Evolutionary conservation across 345 rosid genomes (phyloP).

Genomic region (Clarkia xantiana): DNA sequence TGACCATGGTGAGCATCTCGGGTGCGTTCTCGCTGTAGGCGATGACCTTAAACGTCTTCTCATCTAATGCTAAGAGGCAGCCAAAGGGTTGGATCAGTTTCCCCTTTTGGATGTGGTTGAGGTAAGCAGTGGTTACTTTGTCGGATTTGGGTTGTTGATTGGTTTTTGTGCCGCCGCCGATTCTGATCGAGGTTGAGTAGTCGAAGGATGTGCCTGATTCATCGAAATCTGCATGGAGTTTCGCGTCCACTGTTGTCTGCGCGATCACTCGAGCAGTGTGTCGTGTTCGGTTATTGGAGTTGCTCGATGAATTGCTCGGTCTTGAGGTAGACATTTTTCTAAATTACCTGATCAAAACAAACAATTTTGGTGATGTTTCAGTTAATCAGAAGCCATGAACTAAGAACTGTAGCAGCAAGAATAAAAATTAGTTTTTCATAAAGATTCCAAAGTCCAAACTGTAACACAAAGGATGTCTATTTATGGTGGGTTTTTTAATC

Average conservation of each 20-base stretch:
- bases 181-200: constrained; percentile 69
- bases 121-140: constrained; percentile 78
- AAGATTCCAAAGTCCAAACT: no score
- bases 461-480: no score
- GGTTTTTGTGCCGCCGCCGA: constrained; percentile 16
- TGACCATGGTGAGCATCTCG: constrained; percentile 79
- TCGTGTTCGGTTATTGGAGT: constrained; percentile 47
- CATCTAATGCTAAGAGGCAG: constrained; percentile 87
- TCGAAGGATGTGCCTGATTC: constrained; percentile 85
- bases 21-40: constrained; percentile 93
- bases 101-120: constrained; percentile 93
- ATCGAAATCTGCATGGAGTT: constrained; percentile 81
- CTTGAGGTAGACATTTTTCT: constrained; percentile 69
- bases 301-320: constrained; percentile 59
- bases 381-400: no score
- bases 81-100: constrained; percentile 94
- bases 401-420: no score
- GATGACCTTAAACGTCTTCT: constrained; percentile 69
- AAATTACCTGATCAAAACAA: no score
- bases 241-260: constrained; percentile 88
- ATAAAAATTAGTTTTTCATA: no score
- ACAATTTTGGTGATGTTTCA: no score
- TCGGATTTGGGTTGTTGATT: constrained; percentile 30
- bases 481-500: no score
- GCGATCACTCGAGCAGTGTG: constrained; percentile 77